Conservation (phyloP, 108 stramenopile species). For the Hondaea fermentalgiana region DNA sequence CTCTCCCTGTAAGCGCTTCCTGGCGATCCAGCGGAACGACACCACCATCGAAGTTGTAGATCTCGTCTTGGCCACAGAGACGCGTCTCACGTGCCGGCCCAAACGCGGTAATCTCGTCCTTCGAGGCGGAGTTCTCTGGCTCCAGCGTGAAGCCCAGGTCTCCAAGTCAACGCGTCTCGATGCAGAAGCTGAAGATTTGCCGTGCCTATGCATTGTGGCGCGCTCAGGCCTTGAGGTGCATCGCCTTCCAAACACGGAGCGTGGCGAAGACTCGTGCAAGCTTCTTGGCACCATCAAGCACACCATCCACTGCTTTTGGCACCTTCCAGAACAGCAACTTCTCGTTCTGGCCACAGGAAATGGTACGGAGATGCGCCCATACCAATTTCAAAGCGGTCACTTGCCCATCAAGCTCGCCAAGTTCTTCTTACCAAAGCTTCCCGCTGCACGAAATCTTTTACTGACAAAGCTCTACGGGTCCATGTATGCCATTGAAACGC, state of each 20-base stretch:
- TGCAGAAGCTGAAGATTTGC: not conserved
- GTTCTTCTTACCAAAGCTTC: not conserved
- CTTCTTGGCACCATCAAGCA: not conserved
- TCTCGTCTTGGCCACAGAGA: not conserved
- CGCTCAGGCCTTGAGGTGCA: not conserved
- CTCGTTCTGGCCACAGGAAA: not conserved
- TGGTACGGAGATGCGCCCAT: not conserved
- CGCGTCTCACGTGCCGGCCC: not conserved
- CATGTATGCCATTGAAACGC: not conserved
- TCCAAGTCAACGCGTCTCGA: not conserved
- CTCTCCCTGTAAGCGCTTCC: not conserved
- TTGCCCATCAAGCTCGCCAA: not conserved
- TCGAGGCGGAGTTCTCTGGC: not conserved
- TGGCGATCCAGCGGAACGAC: slow-evolving; percentile 1
- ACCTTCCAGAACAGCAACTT: not conserved
- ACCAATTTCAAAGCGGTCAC: not conserved
- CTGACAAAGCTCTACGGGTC: not conserved
- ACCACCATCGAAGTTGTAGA: slow-evolving; percentile 7
- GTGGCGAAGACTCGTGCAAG: not conserved
- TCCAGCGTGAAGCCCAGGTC: not conserved
- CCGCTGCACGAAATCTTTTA: not conserved
- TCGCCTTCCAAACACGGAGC: not conserved
- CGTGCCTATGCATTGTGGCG: not conserved
- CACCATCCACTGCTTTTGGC: slow-evolving; percentile 2
- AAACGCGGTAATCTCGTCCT: not conserved